phyloP scores from a whole-genome alignment of 2,329 filamentous ascomycete genomes.

The Calonectria crousiana region DNA sequence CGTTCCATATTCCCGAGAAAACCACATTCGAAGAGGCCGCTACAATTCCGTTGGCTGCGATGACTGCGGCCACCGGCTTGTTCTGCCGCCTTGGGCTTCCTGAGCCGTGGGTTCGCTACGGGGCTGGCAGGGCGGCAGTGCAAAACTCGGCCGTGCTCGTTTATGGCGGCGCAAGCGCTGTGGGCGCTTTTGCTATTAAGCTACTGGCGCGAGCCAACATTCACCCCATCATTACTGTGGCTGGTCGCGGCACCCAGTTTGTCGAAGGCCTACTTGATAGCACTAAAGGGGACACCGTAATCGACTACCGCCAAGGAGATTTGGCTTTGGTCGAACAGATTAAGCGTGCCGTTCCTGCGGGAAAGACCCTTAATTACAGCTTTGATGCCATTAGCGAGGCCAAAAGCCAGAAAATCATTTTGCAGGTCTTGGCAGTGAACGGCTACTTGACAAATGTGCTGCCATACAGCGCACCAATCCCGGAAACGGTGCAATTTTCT shows the following conservation, averaged over 20 bases:
- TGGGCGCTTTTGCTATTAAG: not conserved
- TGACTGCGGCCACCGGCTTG: not conserved
- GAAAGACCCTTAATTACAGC: not conserved
- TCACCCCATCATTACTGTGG: constrained; percentile 1
- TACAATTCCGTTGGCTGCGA: not conserved
- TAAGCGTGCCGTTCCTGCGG: not conserved
- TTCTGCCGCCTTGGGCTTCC: not conserved
- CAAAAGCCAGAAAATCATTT: not conserved
- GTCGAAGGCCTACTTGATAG: not conserved
- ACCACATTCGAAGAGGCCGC: not conserved
- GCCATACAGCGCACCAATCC: not conserved
- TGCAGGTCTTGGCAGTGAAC: not conserved
- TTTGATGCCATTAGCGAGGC: not conserved
- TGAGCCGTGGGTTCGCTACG: not conserved
- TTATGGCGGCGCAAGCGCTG: constrained; percentile 2
- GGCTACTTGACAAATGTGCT: not conserved
- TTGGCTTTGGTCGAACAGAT: not conserved
- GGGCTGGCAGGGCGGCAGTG: not conserved
- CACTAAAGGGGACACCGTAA: not conserved
- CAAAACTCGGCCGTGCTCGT: not conserved
- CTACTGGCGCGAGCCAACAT: not conserved
- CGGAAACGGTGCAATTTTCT: not conserved
- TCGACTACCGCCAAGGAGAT: constrained; percentile 3
- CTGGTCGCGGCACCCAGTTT: not conserved
- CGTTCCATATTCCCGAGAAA: not conserved